Evolutionary conservation across 352 stramenopile species (phyloP).

Genomic region (Phytophthora chlamydospora): DNA sequence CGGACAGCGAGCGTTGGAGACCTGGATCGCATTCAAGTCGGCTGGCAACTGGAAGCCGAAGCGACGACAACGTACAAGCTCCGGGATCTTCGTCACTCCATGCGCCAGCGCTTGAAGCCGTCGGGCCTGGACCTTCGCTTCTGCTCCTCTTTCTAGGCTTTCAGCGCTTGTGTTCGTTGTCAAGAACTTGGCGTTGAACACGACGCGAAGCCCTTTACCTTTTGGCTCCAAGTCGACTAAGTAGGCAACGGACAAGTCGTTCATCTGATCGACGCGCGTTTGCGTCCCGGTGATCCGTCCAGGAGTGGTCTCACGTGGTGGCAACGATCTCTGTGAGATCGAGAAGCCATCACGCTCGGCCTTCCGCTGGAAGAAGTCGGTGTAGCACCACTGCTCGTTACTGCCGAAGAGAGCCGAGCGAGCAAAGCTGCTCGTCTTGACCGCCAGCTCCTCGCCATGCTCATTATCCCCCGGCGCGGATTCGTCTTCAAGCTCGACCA

Average conservation of each 20-base stretch:
- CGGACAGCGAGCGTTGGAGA: conserved; percentile 48
- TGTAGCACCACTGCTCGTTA: conserved; percentile 46
- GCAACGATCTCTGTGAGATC: conserved; percentile 28
- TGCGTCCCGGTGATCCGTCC: conserved; percentile 4
- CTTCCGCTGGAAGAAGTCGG: conserved; percentile 32
- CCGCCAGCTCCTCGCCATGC: conserved; percentile 9
- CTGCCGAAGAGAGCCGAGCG: conserved; percentile 15
- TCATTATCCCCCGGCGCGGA: background rate
- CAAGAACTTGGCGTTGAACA: conserved; percentile 30
- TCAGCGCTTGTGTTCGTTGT: background rate
- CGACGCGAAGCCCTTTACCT: conserved; percentile 21
- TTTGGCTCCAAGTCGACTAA: conserved; percentile 23
- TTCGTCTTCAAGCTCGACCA: background rate
- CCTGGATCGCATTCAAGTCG: conserved; percentile 34
- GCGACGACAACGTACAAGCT: conserved; percentile 46
- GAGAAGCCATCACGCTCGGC: conserved; percentile 28
- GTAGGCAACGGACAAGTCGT: conserved; percentile 23
- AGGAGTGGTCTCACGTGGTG: background rate
- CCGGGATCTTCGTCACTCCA: conserved; percentile 31
- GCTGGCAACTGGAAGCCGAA: conserved; percentile 56
- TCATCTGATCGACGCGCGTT: conserved; percentile 25
- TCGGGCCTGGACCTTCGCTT: conserved; percentile 13
- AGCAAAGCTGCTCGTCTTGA: conserved; percentile 42
- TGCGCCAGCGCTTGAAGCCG: conserved; percentile 10
- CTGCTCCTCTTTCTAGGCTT: background rate